Percentiles rank a stretch among this genome's conserved stretches.
Conservation (phyloP, 805 yeast genomes). For the Ogataea trehaloabstinens region DNA sequence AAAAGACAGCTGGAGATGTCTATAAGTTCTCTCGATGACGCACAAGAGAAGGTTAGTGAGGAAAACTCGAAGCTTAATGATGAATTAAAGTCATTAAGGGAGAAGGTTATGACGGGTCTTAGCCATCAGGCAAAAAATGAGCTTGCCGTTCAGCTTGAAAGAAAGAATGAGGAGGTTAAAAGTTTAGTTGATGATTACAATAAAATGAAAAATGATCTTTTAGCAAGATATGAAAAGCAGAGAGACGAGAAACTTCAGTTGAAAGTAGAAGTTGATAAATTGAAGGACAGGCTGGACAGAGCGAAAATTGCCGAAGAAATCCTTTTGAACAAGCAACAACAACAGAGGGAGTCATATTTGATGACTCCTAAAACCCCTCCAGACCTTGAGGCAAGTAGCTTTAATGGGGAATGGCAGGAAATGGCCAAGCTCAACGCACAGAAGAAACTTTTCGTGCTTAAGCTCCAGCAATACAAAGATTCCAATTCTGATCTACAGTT, state of each 20-base stretch:
- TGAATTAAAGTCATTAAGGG: conserved; percentile 18
- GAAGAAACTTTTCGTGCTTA: conserved; percentile 45
- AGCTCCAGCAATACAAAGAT: conserved; percentile 42
- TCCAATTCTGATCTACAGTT: conserved; percentile 35
- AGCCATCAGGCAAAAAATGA: conserved; percentile 6
- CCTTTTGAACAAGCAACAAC: conserved; percentile 12
- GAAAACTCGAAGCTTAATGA: conserved; percentile 21
- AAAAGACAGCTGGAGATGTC: conserved; percentile 15
- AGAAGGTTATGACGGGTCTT: conserved; percentile 4
- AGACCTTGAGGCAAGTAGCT: not conserved
- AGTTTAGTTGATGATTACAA: conserved; percentile 28
- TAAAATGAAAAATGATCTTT: conserved; percentile 31
- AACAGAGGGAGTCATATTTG: conserved; percentile 17
- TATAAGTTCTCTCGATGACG: conserved; percentile 19
- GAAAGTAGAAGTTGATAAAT: conserved; percentile 31
- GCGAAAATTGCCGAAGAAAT: conserved; percentile 18
- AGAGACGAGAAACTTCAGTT: conserved; percentile 26
- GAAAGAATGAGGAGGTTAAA: conserved; percentile 20
- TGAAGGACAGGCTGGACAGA: conserved; percentile 14
- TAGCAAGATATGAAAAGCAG: conserved; percentile 24
- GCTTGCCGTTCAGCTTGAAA: conserved; percentile 6
- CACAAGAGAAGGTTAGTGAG: conserved; percentile 17
- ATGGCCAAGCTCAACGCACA: conserved; percentile 36
- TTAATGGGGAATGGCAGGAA: conserved; percentile 4
- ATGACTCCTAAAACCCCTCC: conserved; percentile 26